These are phyloP conservation scores for Leonotis leonurus DNA, from an alignment of 257 asterid species.

Conservation along the genomic window DNA sequence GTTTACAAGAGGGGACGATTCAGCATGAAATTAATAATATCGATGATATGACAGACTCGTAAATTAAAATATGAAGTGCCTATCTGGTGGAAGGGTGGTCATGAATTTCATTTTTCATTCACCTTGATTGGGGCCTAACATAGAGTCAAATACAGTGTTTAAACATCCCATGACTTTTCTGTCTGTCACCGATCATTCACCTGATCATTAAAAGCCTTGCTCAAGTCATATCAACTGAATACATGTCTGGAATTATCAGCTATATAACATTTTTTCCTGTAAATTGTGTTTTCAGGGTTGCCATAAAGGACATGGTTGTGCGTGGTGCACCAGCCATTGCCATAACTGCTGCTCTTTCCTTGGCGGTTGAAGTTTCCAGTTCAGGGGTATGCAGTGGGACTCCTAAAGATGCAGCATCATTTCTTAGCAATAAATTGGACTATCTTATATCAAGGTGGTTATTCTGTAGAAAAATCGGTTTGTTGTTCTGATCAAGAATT, in stretches of 20 bases:
- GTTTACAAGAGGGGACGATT: not conserved
- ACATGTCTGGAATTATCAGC: not conserved
- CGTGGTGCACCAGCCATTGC: slow-evolving; percentile 99
- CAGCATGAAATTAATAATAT: not conserved
- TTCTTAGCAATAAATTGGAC: slow-evolving; percentile 57
- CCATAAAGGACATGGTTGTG: slow-evolving; percentile 93
- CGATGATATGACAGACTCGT: not conserved
- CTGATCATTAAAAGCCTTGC: not conserved
- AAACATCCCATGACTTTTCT: not conserved
- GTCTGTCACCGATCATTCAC: not conserved
- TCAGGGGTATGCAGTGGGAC: slow-evolving; percentile 45
- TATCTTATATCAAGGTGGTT: slow-evolving; percentile 83
- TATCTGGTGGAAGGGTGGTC: not conserved
- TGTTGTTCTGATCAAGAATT: not conserved
- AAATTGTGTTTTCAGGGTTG: slow-evolving; percentile 45
- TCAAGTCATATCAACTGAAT: not conserved
- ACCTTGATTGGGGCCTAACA: not conserved
- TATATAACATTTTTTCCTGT: not conserved
- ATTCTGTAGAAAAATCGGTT: not conserved
- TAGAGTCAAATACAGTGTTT: not conserved
- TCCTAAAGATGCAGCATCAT: slow-evolving; percentile 58
- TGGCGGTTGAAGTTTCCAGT: slow-evolving; percentile 80
- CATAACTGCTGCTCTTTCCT: slow-evolving; percentile 87
- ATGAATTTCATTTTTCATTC: not conserved
- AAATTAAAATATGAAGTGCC: not conserved